Evolutionary conservation across 2,329 filamentous ascomycete species (phyloP), one percentile per base, ranked within the genome.

Genomic region (Epichloe elymi): DNA sequence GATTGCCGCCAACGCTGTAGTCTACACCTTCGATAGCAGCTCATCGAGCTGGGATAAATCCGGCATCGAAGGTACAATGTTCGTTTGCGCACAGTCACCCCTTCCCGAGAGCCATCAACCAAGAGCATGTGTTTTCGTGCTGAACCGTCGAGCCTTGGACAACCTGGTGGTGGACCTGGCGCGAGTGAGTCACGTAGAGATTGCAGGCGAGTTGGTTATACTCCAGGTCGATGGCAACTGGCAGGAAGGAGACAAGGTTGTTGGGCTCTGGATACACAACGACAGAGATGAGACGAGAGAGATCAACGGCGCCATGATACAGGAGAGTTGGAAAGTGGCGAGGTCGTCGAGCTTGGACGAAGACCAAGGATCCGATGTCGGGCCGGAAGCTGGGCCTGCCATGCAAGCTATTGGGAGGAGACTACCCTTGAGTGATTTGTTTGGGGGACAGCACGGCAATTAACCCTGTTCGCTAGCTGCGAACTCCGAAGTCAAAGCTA

Each of bases 61-160:
- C 44, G 86, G 83, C 51, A 78, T 90, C 11, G 90, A 95, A 67
- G 93, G 93, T 39, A 86, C 88, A 12, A 73, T 97, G 56, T 98
- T 97, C 65, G 79, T 97, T 49, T 94, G 87, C 72, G 77, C 85
- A 56, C 75, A 79, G 62, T 65, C 68, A 57, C 74, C 68, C 55
- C 55, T 71, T 59, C 59, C 64, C 3, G 63, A 65, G 3, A 59
- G 40, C 19, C 61, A 70, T 46, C 57, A 59, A 10, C 64, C 71
- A 37, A 63, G 71, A 15, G 70, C 72, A 20, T 80, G 80, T 68
- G 77, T 87, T 15, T 85, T 89, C 59, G 74, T 91, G 6, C 73
- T 91, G 55, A 90, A 88, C 67, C 75, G 86, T 43, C 77, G 82
- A 40, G 80, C 82, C 0, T 69, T 88, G 48, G 76, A 85, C 48